A percentile compares a stretch with the other conserved stretches of the same genome.
phyloP scores from a whole-genome alignment of 1,284 basidiomycete genomes.

The Anthracocystis walkeri region DNA sequence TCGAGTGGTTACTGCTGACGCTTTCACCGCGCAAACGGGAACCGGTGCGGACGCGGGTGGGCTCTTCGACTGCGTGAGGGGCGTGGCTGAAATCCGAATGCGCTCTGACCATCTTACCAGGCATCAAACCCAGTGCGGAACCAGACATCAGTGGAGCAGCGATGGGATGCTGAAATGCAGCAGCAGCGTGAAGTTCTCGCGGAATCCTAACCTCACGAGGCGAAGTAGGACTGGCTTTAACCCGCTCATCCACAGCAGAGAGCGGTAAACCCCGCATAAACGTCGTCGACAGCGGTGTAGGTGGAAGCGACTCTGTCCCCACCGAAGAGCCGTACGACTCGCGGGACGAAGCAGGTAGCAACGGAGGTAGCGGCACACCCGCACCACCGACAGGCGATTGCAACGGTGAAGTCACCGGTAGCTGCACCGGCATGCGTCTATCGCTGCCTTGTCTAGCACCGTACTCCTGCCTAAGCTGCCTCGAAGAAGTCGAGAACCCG shows the following conservation, averaged over 20 bases:
- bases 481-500: conserved; percentile 24
- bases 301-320: conserved; percentile 38
- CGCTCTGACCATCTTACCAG: conserved; percentile 36
- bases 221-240: conserved; percentile 15
- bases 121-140: conserved; percentile 34
- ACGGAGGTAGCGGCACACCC: conserved; percentile 20
- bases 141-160: conserved; percentile 12
- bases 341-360: conserved; percentile 32
- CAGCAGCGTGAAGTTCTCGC: conserved; percentile 14
- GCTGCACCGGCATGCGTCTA: conserved; percentile 10
- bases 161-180: not conserved
- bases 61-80: conserved; percentile 1
- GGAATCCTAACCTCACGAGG: conserved; percentile 18
- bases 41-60: not conserved
- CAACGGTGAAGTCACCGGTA: conserved; percentile 27
- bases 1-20: conserved; percentile 26
- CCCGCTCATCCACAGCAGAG: conserved; percentile 7
- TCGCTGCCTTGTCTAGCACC: conserved; percentile 7
- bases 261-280: conserved; percentile 32
- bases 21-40: conserved; percentile 33
- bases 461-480: conserved; percentile 10
- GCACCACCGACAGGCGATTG: conserved; percentile 21
- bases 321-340: conserved; percentile 41
- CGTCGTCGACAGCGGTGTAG: conserved; percentile 42
- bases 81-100: conserved; percentile 29